phyloP scores from a whole-genome alignment of 192 early-diverging fungal genomes.

The Gigaspora rosea region DNA sequence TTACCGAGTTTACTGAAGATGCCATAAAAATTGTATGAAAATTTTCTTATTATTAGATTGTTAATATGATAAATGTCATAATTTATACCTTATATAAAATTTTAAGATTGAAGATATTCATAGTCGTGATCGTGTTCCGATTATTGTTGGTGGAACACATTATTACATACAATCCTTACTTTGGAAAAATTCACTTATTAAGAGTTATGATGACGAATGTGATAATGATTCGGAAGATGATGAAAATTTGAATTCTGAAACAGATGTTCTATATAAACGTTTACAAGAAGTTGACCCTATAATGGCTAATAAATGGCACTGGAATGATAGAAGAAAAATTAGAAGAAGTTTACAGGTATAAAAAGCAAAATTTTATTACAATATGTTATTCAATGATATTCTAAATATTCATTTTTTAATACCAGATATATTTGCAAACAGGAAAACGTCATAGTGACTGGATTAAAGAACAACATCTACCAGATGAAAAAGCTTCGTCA shows the following conservation, averaged over 20 bases:
- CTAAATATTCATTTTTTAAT: background rate
- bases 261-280: conserved; percentile 64
- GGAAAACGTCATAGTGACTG: conserved; percentile 76
- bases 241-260: conserved; percentile 39
- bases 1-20: conserved; percentile 82
- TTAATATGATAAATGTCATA: background rate
- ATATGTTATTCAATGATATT: background rate
- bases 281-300: conserved; percentile 74
- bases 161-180: conserved; percentile 95
- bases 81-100: background rate
- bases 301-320: conserved; percentile 91
- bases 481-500: conserved; percentile 44
- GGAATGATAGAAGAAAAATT: conserved; percentile 85
- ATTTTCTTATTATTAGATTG: background rate
- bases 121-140: conserved; percentile 66
- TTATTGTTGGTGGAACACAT: conserved; percentile 94
- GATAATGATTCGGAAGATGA: conserved; percentile 30
- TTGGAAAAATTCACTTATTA: conserved; percentile 72
- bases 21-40: conserved; percentile 62
- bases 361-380: background rate
- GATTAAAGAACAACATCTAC: conserved; percentile 66
- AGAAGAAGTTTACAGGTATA: conserved; percentile 80
- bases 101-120: conserved; percentile 79
- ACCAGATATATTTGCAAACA: conserved; percentile 65
- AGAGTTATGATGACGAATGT: conserved; percentile 22